phyloP scores from a whole-genome alignment of 2,329 filamentous ascomycete species.

The Xenoacremonium recifei region DNA sequence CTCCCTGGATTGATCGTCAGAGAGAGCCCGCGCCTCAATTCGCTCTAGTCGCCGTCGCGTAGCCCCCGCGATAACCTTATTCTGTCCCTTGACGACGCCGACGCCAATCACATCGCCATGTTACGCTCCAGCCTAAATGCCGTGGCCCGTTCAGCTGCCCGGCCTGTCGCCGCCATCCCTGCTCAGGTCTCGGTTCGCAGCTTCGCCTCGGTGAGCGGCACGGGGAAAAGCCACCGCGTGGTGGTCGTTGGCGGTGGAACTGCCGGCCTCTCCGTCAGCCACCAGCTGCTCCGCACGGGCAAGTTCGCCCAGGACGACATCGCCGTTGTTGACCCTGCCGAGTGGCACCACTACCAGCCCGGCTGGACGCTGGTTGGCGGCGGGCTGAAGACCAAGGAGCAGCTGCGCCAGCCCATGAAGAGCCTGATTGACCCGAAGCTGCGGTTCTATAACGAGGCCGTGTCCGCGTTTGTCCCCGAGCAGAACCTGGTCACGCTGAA shows the following conservation, averaged over 20 bases:
- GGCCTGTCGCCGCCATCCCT: no score
- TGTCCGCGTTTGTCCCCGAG: conserved; percentile 51
- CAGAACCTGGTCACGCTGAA: conserved; percentile 55
- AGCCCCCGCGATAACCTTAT: no score
- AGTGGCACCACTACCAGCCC: conserved; percentile 66
- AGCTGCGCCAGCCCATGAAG: conserved; percentile 50
- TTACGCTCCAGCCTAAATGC: no score
- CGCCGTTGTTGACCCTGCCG: conserved; percentile 61
- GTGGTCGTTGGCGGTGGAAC: conserved; percentile 67
- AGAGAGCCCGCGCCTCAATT: no score
- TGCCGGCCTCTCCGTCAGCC: conserved; percentile 63
- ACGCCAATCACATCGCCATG: no score
- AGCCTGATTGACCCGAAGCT: conserved; percentile 58
- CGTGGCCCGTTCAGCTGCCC: no score
- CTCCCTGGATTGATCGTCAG: no score
- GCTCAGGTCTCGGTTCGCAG: no score
- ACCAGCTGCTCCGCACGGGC: conserved; percentile 63
- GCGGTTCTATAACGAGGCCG: conserved; percentile 55
- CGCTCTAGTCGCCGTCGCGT: no score
- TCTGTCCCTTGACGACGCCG: no score
- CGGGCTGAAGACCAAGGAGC: conserved; percentile 61
- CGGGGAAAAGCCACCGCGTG: conserved; percentile 61
- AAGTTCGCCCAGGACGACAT: conserved; percentile 59
- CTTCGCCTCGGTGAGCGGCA: no score
- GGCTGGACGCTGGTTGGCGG: conserved; percentile 69